Evolutionary conservation across 306 rosid genomes (phyloP).

Genomic region (Rosa rugosa): DNA sequence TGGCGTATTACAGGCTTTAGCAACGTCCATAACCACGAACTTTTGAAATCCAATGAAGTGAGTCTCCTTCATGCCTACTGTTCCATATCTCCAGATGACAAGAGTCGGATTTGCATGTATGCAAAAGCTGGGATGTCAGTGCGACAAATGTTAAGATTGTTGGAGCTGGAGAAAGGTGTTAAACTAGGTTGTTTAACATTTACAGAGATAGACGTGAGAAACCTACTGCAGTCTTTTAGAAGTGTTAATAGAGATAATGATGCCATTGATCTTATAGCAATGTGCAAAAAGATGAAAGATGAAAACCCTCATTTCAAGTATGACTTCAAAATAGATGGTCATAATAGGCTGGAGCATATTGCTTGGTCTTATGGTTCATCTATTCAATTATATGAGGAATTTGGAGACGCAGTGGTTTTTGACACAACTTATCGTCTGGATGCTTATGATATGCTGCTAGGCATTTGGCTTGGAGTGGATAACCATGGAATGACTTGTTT

Average conservation of each 20-base stretch:
- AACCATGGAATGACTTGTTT: conserved; percentile 79
- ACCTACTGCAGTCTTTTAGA: conserved; percentile 74
- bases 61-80: conserved; percentile 63
- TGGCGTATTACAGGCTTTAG: conserved; percentile 94
- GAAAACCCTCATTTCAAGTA: conserved; percentile 68
- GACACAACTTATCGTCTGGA: conserved; percentile 76
- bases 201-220: conserved; percentile 80
- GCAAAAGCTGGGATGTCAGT: conserved; percentile 96
- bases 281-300: conserved; percentile 86
- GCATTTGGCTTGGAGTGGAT: conserved; percentile 89
- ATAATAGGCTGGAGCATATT: conserved; percentile 76
- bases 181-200: conserved; percentile 83
- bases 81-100: conserved; percentile 77
- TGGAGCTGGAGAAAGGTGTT: conserved; percentile 86
- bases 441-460: conserved; percentile 76
- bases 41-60: conserved; percentile 63
- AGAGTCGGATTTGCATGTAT: conserved; percentile 81
- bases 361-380: conserved; percentile 76
- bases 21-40: conserved; percentile 75
- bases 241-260: conserved; percentile 75
- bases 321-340: conserved; percentile 72
- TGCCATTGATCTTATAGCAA: conserved; percentile 75
- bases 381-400: conserved; percentile 53
- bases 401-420: conserved; percentile 77
- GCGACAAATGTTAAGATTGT: conserved; percentile 81